Conservation (phyloP, 2,329 filamentous ascomycete genomes). For the Magnaporthiopsis incrustans region DNA sequence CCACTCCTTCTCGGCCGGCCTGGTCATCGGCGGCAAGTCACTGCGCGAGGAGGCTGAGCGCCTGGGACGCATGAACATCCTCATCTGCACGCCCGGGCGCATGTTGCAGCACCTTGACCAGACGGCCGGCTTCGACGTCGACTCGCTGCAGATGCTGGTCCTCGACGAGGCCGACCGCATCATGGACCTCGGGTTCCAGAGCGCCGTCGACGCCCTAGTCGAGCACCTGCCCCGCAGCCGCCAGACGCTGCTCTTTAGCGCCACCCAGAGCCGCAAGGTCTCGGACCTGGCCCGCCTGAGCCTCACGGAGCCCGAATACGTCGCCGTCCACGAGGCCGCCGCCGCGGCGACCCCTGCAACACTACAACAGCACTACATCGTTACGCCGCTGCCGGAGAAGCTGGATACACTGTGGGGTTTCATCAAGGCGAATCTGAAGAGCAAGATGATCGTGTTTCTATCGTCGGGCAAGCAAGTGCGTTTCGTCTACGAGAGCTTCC, state of each 20-base stretch:
- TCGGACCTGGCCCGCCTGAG: conserved; percentile 86
- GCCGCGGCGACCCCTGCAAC: conserved; percentile 70
- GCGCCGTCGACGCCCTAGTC: conserved; percentile 82
- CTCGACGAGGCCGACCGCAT: conserved; percentile 95
- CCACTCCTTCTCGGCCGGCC: conserved; percentile 83
- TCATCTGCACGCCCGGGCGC: conserved; percentile 89
- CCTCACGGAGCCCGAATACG: conserved; percentile 85
- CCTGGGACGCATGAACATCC: conserved; percentile 86
- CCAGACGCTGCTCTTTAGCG: conserved; percentile 92
- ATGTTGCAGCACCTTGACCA: conserved; percentile 96
- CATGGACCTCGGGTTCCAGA: conserved; percentile 94
- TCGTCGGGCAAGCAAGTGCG: conserved; percentile 95
- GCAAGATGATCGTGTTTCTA: conserved; percentile 91
- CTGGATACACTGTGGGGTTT: conserved; percentile 90
- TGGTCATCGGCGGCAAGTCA: conserved; percentile 91
- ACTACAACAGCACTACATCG: conserved; percentile 84
- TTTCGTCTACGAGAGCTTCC: conserved; percentile 89
- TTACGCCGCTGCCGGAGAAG: conserved; percentile 80
- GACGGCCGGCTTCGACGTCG: conserved; percentile 80
- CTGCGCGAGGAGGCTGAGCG: conserved; percentile 80
- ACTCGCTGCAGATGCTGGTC: conserved; percentile 86
- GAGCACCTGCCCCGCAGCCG: conserved; percentile 80
- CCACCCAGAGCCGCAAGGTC: conserved; percentile 90
- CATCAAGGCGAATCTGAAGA: conserved; percentile 81
- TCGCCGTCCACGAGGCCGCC: conserved; percentile 84